Evolutionary conservation across 2,329 filamentous ascomycete genomes (phyloP).

Genomic region (Exophiala phaeomuriformis): DNA sequence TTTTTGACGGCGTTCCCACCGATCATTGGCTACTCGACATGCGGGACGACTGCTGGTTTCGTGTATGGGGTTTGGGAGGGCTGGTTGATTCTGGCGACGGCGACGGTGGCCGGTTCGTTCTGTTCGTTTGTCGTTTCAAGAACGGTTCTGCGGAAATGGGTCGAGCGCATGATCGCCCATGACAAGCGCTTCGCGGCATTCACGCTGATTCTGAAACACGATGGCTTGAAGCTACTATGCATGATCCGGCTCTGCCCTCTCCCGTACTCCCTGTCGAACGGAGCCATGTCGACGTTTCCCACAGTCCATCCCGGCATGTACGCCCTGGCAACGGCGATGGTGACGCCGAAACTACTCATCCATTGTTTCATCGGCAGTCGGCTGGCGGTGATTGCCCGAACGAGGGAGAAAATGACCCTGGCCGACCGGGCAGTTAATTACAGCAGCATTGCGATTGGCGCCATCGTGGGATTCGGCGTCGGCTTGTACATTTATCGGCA

Average conservation of each 20-base stretch:
- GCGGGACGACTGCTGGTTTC: slow-evolving; percentile 62
- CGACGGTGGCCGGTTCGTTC: slow-evolving; percentile 70
- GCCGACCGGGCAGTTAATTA: slow-evolving; percentile 78
- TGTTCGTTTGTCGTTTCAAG: slow-evolving; percentile 73
- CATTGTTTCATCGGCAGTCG: slow-evolving; percentile 87
- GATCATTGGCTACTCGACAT: slow-evolving; percentile 76
- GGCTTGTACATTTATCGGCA: slow-evolving; percentile 76
- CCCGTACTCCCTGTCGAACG: slow-evolving; percentile 89
- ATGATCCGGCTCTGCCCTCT: slow-evolving; percentile 90
- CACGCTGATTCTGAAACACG: slow-evolving; percentile 77
- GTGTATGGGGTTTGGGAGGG: slow-evolving; percentile 65
- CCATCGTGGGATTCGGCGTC: slow-evolving; percentile 63
- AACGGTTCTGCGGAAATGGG: slow-evolving; percentile 69
- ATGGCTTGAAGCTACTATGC: slow-evolving; percentile 79
- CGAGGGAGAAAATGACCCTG: slow-evolving; percentile 72
- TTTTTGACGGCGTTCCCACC: slow-evolving; percentile 78
- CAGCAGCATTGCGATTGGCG: slow-evolving; percentile 65
- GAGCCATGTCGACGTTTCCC: slow-evolving; percentile 87
- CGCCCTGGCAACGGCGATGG: slow-evolving; percentile 71
- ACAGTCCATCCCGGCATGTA: slow-evolving; percentile 72
- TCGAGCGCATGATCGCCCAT: slow-evolving; percentile 68
- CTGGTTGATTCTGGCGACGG: slow-evolving; percentile 75
- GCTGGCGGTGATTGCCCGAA: slow-evolving; percentile 74
- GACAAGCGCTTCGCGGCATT: slow-evolving; percentile 87
- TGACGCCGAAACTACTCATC: slow-evolving; percentile 79